Base-by-base conservation (phyloP, 2,329 filamentous ascomycete species). In the Monilinia polystroma region DNA sequence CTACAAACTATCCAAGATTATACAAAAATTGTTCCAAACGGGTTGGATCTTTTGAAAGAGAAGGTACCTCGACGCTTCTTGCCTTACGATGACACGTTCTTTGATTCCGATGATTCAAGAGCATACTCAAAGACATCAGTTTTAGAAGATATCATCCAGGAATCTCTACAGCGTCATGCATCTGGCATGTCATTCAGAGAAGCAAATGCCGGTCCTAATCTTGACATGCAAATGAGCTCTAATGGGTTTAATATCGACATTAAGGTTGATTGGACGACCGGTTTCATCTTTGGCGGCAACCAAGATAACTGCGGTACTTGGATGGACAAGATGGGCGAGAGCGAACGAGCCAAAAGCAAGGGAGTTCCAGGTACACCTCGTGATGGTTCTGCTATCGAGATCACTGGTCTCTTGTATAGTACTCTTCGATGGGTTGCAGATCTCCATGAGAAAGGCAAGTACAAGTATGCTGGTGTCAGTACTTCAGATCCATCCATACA, bases 281-380 rank as follows among this genome's bases (percentile, higher is more conserved):
- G 95, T 29, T 85, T 99, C 70, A 89, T 99, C 67, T 97, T 96
- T 75, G 95, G 96, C 66, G 95, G 96, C 45, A 98, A 92, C 75
- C 93, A 97, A 76, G 84, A 81, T 79, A 99, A 99, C 78, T 99
- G 96, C 74, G 95, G 95, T 63, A 99, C 95, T 1, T 99, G 95
- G 95, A 97, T 97, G 93, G 95, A 99, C 83, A 99, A 99, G 84
- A 99, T 99, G 95, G 95, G 95, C n/a, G 95, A 99, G 78, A 97
- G 93, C 70, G 87, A 91, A 70, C 91, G 89, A 69, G 95, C 96
- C 20, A 90, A 90, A 67, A 97, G 89, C 75, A 98, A 97, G 80
- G 96, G 95, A 60, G 83, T 97, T 26, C 96, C 95, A 0, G 95
- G 93, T 11, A 99, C 95, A n/a, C 95, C 95, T 57, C 90, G 96